Evolutionary conservation across 2,329 filamentous ascomycete species (phyloP), one percentile per base, ranked within the genome.

Genomic region (Esteya vermicola): DNA sequence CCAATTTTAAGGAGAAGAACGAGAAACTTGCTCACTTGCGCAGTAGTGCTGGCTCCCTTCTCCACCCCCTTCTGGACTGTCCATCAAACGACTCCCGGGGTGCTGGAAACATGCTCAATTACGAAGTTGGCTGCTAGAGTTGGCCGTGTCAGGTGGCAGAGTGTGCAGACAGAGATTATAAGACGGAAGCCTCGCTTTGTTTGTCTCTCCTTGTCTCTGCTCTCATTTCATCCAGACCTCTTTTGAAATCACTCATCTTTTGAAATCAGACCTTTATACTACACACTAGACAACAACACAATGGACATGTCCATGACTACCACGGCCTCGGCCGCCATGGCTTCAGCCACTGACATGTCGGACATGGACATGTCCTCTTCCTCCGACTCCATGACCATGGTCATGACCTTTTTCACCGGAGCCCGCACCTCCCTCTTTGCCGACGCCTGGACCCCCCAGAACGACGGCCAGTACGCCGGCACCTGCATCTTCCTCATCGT

Each of bases 401-500:
- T 33, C 41, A 45, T 44, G 45, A 52, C 53, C 46, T 91, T 89
- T 67, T 78, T 78, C 48, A 72, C 59, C 47, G 51, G 60, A 41
- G 58, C 56, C 33, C 49, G 51, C 38, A 74, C 70, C 6, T 56
- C 70, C 1, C 63, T 75, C 42, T 75, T 64, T 58, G 78, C 82
- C 16, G 56, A 61, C 23, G 56, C 66, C 38, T 95, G 88, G 85
- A 81, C 81, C 3, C 88, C 89, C 6, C 60, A 55, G 21, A 77
- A 62, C 32, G 64, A 70, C 4, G 84, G 80, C 50, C 64, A 70
- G 43, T 96, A 95, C 59, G 85, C 85, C 2, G 89, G 76, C 40
- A 93, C 85, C 20, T 93, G 89, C 65, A 82, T 95, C 57, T 95
- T 95, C 62, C 72, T 95, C 44, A 77, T 93, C 55, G 50, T 81